Conservation (phyloP, 495 filamentous ascomycete genomes). For the Penicillium nucicola region DNA sequence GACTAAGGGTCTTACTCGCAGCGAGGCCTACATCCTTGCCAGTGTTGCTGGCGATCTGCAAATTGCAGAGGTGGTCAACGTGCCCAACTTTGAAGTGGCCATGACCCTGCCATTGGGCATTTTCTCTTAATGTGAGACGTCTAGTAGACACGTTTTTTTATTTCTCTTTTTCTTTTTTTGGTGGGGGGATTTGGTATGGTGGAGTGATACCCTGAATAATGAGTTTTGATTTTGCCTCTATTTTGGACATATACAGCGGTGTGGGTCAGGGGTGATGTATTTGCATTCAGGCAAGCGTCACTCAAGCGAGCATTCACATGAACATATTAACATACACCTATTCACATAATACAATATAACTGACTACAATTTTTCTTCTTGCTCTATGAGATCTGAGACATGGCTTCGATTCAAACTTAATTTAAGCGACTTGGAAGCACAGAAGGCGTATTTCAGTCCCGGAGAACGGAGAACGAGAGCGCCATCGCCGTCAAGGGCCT, state of each 20-base stretch:
- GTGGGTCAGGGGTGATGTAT: not conserved
- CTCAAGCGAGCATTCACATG: conserved; percentile 2
- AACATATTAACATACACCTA: not conserved
- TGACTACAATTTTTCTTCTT: too few relatives aligned
- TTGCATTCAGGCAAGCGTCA: conserved; percentile 7
- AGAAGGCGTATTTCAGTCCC: too few relatives aligned
- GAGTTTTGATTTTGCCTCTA: not conserved
- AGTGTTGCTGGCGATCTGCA: conserved; percentile 46
- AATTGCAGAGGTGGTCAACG: conserved; percentile 47
- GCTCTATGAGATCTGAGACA: too few relatives aligned
- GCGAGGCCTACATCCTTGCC: conserved; percentile 49
- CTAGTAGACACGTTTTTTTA: not conserved
- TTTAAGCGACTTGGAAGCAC: too few relatives aligned
- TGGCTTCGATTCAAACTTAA: too few relatives aligned
- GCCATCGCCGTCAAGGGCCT: too few relatives aligned
- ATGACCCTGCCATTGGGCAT: conserved; percentile 44
- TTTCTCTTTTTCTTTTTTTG: not conserved
- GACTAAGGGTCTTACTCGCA: conserved; percentile 40
- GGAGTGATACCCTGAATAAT: conserved; percentile 4
- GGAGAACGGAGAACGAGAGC: too few relatives aligned
- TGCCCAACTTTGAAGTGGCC: conserved; percentile 47
- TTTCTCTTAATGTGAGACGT: conserved; percentile 22
- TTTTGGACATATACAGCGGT: conserved; percentile 3
- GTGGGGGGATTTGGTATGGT: not conserved
- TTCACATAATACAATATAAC: not conserved